phyloP scores from a whole-genome alignment of 371 early-diverging fungal genomes.

The Catenaria anguillulae region DNA sequence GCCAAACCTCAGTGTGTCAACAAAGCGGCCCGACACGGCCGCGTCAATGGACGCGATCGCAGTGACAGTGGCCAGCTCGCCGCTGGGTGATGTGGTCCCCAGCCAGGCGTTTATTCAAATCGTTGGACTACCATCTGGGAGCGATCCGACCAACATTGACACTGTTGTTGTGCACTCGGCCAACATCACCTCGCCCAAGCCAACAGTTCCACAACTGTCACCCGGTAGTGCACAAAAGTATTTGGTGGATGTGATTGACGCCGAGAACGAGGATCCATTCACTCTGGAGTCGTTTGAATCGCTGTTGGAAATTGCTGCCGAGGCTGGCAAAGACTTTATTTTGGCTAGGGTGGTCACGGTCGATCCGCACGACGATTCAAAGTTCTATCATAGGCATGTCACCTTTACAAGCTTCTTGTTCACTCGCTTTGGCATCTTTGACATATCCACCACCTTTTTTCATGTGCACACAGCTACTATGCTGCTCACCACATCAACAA shows the following conservation, averaged over 20 bases:
- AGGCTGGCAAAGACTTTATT: constrained; percentile 55
- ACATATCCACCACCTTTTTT: too few species aligned
- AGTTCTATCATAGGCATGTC: constrained; percentile 25
- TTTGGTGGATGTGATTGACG: constrained; percentile 33
- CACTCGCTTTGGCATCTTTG: too few species aligned
- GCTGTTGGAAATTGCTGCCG: constrained; percentile 39
- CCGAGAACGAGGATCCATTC: constrained; percentile 55
- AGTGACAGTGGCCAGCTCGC: too few species aligned
- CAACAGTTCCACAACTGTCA: constrained; percentile 4
- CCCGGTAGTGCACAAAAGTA: constrained; percentile 9
- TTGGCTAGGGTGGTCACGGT: constrained; percentile 62
- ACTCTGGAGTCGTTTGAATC: constrained; percentile 55
- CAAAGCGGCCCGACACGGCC: too few species aligned
- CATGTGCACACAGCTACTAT: constrained; percentile 60
- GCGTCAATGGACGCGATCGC: too few species aligned
- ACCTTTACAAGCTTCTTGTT: too few species aligned
- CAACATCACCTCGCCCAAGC: constrained; percentile 4
- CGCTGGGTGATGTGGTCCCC: too few species aligned
- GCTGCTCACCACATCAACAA: constrained; percentile 67
- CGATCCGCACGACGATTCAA: constrained; percentile 39
- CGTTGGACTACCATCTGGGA: neutral
- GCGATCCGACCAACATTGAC: constrained; percentile 9
- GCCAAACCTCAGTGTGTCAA: too few species aligned
- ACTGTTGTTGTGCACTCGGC: constrained; percentile 8
- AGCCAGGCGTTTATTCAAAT: neutral